A percentile compares a stretch with the other conserved stretches of the same genome.
Evolutionary conservation across 768 basidiomycete genomes (phyloP).

Genomic region (Leucosporidium creatinivorum): DNA sequence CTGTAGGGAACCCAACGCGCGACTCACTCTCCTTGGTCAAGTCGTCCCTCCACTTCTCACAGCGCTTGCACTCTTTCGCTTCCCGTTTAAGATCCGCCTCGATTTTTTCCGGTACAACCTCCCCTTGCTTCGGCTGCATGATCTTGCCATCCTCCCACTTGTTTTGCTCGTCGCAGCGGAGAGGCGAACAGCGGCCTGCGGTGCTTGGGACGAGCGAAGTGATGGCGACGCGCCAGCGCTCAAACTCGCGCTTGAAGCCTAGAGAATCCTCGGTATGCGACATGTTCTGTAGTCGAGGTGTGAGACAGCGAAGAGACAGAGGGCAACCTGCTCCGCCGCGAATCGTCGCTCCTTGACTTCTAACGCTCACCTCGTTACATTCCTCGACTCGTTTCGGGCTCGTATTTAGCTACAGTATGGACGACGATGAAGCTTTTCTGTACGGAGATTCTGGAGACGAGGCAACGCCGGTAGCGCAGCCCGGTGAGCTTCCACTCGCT

Average conservation of each 20-base stretch:
- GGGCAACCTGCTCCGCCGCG: too few species aligned
- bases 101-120: neutral
- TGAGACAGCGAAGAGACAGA: neutral
- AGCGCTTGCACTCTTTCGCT: conserved; percentile 40
- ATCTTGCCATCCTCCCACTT: conserved; percentile 19
- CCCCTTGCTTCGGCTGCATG: conserved; percentile 1
- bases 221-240: conserved; percentile 13
- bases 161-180: conserved; percentile 8
- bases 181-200: neutral
- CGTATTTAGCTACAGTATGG: conserved; percentile 5
- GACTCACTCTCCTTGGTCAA: conserved; percentile 63
- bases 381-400: neutral
- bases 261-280: conserved; percentile 1
- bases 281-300: neutral
- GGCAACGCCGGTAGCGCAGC: too few species aligned
- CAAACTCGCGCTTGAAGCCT: conserved; percentile 20
- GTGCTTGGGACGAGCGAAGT: conserved; percentile 3
- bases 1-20: neutral
- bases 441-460: conserved; percentile 23
- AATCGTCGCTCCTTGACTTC: too few species aligned
- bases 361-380: neutral
- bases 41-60: conserved; percentile 64
- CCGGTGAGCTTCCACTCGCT: too few species aligned
- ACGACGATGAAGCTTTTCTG: conserved; percentile 36
- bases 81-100: conserved; percentile 11